Percentiles rank a stretch among this genome's conserved stretches.
Evolutionary conservation across 768 basidiomycete species (phyloP).

Genomic region (Xerocomellus dryophilus): DNA sequence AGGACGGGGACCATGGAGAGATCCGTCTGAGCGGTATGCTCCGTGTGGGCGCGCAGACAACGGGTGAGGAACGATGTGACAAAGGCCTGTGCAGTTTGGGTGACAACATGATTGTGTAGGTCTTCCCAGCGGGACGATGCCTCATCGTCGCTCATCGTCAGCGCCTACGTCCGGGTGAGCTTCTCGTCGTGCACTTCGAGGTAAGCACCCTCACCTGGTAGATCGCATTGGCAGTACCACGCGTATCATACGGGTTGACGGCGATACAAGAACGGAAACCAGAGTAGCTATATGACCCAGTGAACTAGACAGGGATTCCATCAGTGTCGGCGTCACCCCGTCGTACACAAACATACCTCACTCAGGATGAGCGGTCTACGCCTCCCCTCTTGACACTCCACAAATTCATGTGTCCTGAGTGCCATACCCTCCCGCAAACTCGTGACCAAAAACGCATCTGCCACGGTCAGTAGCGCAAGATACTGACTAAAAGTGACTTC

Average conservation of each 20-base stretch:
- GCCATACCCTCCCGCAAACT: conserved; percentile 90
- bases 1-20: conserved; percentile 37
- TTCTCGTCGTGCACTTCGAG: neutral
- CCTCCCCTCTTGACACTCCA: conserved; percentile 76
- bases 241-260: conserved; percentile 82
- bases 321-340: no score
- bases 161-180: conserved; percentile 39
- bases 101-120: conserved; percentile 79
- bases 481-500: conserved; percentile 87
- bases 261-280: conserved; percentile 86
- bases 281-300: conserved; percentile 81
- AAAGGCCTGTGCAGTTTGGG: conserved; percentile 84
- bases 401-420: conserved; percentile 73
- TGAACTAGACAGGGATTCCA: conserved; percentile 49
- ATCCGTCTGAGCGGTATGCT: conserved; percentile 45
- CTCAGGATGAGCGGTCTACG: conserved; percentile 50
- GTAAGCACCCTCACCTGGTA: conserved; percentile 35
- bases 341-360: no score
- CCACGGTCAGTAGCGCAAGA: conserved; percentile 74
- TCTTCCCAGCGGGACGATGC: conserved; percentile 79
- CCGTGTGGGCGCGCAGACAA: conserved; percentile 67
- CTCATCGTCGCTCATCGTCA: conserved; percentile 77
- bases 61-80: conserved; percentile 76
- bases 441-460: conserved; percentile 83
- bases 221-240: conserved; percentile 83